Evolutionary conservation across 164 flowering plant species (phyloP), one percentile per base, ranked within the genome.

Genomic region (Paratinospora sagittata): DNA sequence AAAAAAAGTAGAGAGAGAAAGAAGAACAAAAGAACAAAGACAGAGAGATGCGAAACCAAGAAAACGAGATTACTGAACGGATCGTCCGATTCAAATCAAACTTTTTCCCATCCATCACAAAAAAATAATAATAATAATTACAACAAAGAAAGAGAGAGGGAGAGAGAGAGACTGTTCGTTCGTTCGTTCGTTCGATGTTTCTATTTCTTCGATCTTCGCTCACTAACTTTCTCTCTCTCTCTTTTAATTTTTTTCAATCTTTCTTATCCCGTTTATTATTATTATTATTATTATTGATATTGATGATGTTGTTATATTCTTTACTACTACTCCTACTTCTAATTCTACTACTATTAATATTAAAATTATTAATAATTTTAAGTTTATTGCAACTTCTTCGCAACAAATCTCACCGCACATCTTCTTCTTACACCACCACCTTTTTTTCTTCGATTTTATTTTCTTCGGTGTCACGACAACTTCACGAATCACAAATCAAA

Each of bases 371-470:
- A 6, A 39, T 75, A 30, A 11, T 74, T 79, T 12, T 60, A 30
- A 30, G 16, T 21, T 55, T 73, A 55, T 71, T 66, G 70, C 76
- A 68, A 70, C 30, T 70, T 61, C 16, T 8, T 30, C 3, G 34
- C 72, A 34, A 67, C 79, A 82, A 83, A 81, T 85, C 86, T 73
- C 79, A 82, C 85, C 89, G 78, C 84, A 76, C 83, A 82, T 84
- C 84, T 80, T 73, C n/a, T 34, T 6, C 26, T 6, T 14, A 61
- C 57, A 4, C 34, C 34, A 30, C 34, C 34, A 30, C 34, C 34
- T 30, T 30, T 30, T 30, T 30, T 30, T 4, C 4, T 30, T 30
- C 4, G 3, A 1, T 30, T 30, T 30, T 30, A 45, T 37, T 73
- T 19, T 55, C 74, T 43, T 55, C 64, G 67, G 47, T 58, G 47